These are phyloP conservation scores for Strobilomyces confusus DNA, from an alignment of 768 basidiomycete genomes.

Conservation along the genomic window DNA sequence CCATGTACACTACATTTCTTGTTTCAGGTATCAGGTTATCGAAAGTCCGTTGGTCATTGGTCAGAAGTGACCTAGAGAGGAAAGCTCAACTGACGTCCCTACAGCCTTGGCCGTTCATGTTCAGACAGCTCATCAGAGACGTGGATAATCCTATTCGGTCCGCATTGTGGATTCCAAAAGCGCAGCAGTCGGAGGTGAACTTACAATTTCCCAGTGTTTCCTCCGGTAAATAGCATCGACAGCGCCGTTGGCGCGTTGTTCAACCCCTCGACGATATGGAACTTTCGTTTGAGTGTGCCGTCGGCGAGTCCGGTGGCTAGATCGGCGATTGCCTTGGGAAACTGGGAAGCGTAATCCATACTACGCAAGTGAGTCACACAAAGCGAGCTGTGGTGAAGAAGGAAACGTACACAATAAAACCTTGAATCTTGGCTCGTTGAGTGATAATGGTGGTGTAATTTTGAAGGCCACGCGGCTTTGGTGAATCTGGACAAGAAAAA, in stretches of 20 bases:
- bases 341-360: conserved; percentile 69
- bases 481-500: conserved; percentile 40
- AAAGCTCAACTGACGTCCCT: background rate
- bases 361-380: conserved; percentile 34
- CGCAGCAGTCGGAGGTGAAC: conserved; percentile 1
- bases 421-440: conserved; percentile 75
- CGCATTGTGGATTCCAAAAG: background rate
- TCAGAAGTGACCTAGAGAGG: background rate
- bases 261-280: conserved; percentile 74
- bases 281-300: conserved; percentile 74
- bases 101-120: conserved; percentile 2
- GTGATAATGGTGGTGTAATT: conserved; percentile 68
- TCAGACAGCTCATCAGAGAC: background rate
- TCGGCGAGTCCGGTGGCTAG: conserved; percentile 54
- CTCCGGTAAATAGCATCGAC: conserved; percentile 68
- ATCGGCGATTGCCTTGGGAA: conserved; percentile 52
- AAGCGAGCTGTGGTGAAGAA: too few relatives aligned
- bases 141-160: conserved; percentile 47
- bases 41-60: background rate
- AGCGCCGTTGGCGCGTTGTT: conserved; percentile 71
- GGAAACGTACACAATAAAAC: conserved; percentile 74
- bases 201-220: conserved; percentile 76
- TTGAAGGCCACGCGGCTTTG: conserved; percentile 60
- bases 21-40: background rate
- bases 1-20: conserved; percentile 11